Evolutionary conservation across 257 asterid species (phyloP).

Genomic region (Fraxinus excelsior): DNA sequence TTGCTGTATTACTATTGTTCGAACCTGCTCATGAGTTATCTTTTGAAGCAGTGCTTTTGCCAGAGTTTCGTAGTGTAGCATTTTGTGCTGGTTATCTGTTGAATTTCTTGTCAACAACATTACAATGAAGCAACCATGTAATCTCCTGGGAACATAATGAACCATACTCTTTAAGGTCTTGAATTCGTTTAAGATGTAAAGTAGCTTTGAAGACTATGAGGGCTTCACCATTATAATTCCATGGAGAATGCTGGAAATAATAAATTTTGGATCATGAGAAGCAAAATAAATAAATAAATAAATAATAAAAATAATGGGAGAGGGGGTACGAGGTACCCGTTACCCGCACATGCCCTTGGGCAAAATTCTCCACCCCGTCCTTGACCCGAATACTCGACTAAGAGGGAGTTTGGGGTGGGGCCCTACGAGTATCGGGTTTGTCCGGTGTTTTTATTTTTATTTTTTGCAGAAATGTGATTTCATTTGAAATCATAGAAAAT

Average conservation of each 20-base stretch:
- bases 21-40: constrained; percentile 5
- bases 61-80: neutral
- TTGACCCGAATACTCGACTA: too few relatives aligned
- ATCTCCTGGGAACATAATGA: neutral
- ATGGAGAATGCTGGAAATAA: neutral
- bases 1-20: neutral
- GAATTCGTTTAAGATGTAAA: neutral
- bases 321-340: too few relatives aligned
- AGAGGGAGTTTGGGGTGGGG: too few relatives aligned
- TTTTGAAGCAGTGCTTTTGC: neutral
- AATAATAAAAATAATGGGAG: too few relatives aligned
- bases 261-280: neutral
- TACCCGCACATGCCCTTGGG: too few relatives aligned
- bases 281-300: too few relatives aligned
- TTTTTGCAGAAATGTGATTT: too few relatives aligned
- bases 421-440: too few relatives aligned
- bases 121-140: neutral
- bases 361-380: too few relatives aligned
- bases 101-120: neutral
- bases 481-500: too few relatives aligned
- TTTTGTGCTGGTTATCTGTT: neutral
- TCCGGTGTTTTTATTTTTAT: too few relatives aligned
- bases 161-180: neutral
- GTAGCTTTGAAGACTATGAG: neutral
- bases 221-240: neutral